Percentiles rank a stretch among this genome's conserved stretches.
Conservation (phyloP, 2,329 filamentous ascomycete species). For the Hymenoscyphus salicellus region DNA sequence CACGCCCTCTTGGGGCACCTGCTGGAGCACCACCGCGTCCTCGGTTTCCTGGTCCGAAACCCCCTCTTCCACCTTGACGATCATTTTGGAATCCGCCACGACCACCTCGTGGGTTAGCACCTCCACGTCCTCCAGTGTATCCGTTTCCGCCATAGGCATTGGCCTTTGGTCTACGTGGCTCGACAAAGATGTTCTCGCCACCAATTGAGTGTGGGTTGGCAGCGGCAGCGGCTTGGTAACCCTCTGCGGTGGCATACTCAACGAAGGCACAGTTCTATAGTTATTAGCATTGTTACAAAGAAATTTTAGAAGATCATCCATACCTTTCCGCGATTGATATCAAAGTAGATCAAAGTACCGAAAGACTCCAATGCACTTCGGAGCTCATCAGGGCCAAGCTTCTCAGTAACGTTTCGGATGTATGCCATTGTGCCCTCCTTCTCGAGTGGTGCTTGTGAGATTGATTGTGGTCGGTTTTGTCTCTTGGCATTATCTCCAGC, state of each 20-base stretch:
- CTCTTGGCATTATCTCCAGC: slow-evolving; percentile 79
- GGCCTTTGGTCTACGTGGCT: slow-evolving; percentile 80
- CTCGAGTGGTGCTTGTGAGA: slow-evolving; percentile 55
- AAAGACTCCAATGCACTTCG: slow-evolving; percentile 68
- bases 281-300: slow-evolving; percentile 16
- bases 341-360: slow-evolving; percentile 69
- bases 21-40: slow-evolving; percentile 61
- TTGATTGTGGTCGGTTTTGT: slow-evolving; percentile 70
- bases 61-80: slow-evolving; percentile 41
- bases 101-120: slow-evolving; percentile 59
- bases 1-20: slow-evolving; percentile 62
- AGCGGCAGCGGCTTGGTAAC: slow-evolving; percentile 76
- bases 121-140: slow-evolving; percentile 61
- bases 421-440: slow-evolving; percentile 80
- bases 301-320: slow-evolving; percentile 44
- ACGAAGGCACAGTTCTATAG: slow-evolving; percentile 91
- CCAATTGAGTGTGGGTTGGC: slow-evolving; percentile 85
- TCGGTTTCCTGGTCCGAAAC: slow-evolving; percentile 46
- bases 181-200: slow-evolving; percentile 78
- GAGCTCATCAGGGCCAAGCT: slow-evolving; percentile 73
- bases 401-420: slow-evolving; percentile 92
- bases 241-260: slow-evolving; percentile 79
- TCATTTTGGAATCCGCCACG: slow-evolving; percentile 64
- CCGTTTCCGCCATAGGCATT: slow-evolving; percentile 68
- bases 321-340: slow-evolving; percentile 83